Base-by-base conservation (phyloP, 2,329 filamentous ascomycete species). In the Verticillium alfalfae region DNA sequence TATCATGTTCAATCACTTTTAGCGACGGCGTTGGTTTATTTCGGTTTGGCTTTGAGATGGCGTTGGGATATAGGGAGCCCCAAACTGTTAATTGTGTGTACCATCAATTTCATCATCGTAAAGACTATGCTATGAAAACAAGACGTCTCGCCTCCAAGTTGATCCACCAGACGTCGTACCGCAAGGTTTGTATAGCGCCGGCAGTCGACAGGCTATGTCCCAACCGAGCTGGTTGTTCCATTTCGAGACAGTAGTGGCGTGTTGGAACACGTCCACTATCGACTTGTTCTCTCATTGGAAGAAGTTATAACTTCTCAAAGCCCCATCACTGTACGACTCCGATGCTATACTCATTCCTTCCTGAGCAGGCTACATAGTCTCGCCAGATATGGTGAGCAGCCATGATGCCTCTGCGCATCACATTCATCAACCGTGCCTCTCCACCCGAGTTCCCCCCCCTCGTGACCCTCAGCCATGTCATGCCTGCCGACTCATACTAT, bases 1-100 rank as follows among this genome's bases (percentile, higher is more conserved):
- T 61, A 70, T 75, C 56, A 72, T 76, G 67, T 77, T 77, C 64
- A 73, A 75, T 68, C 69, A 72, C 37, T 71, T 77, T 55, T 76
- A 75, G 63, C 62, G 60, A n/a, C n/a, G 38, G 15, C 15, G 57
- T 52, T n/a, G 16, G 34, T 26, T 12, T 16, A 34, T n/a, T 31
- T 37, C 10, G 39, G 8, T 58, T 39, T 58, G 37, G 12, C n/a
- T 34, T 45, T 34, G 18, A 34, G 54, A 36, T 13, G 45, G 45
- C 5, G n/a, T 26, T 26, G 22, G 9, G 18, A 52, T 12, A 12
- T 12, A 12, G 45, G 45, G 45, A 52, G 38, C 56, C 59, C 54
- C 34, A 61, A 61, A 64, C 63, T 57, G 60, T 45, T n/a, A 63
- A 56, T 56, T 38, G 37, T 56, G 39, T 57, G 45, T 58, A 22